Evolutionary conservation across 805 yeast species (phyloP).

Genomic region (Metschnikowia aberdeeniae): DNA sequence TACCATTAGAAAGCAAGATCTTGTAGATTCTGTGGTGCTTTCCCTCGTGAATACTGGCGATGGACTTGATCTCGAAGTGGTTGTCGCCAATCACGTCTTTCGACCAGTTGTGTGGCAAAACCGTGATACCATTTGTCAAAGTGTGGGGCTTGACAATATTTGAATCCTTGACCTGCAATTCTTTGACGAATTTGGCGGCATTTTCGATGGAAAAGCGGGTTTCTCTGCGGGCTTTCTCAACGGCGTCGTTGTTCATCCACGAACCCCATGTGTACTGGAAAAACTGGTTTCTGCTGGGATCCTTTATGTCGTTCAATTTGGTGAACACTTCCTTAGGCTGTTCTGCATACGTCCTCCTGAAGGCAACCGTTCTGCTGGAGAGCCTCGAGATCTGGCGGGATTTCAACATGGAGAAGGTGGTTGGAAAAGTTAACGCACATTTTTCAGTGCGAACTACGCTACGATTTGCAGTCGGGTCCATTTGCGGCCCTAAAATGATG

Average conservation of each 20-base stretch:
- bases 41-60: slow-evolving; percentile 88
- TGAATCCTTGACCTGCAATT: slow-evolving; percentile 34
- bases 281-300: slow-evolving; percentile 66
- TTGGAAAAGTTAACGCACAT: neutral
- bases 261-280: slow-evolving; percentile 94
- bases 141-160: slow-evolving; percentile 32
- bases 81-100: slow-evolving; percentile 41
- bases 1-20: slow-evolving; percentile 57
- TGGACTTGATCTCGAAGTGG: slow-evolving; percentile 52
- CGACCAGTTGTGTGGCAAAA: slow-evolving; percentile 48
- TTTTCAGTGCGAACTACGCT: slow-evolving; percentile 1
- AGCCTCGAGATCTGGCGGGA: neutral
- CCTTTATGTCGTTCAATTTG: slow-evolving; percentile 53
- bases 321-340: slow-evolving; percentile 46
- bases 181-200: slow-evolving; percentile 48
- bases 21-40: slow-evolving; percentile 87
- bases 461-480: neutral
- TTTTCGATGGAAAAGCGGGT: slow-evolving; percentile 85
- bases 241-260: slow-evolving; percentile 78
- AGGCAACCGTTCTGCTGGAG: neutral
- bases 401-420: slow-evolving; percentile 1
- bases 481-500: too few relatives aligned
- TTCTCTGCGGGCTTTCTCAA: slow-evolving; percentile 69
- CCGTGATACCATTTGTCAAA: slow-evolving; percentile 39
- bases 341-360: slow-evolving; percentile 3